Base-by-base conservation (phyloP, 768 basidiomycete genomes). In the Boletus reticuloceps region DNA sequence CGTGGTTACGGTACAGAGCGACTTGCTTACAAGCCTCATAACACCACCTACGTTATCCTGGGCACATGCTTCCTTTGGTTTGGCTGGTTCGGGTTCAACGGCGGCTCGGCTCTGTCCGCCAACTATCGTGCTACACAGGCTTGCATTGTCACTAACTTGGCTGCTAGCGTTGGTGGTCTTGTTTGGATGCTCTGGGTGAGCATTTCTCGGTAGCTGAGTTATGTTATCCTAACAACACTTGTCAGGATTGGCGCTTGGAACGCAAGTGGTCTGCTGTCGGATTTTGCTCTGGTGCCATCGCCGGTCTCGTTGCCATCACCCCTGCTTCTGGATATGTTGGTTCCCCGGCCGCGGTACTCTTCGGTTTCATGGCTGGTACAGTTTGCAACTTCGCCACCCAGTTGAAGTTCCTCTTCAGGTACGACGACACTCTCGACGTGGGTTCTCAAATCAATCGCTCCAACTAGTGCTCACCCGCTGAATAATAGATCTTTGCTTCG, bases 81-180 rank as follows among this genome's bases (percentile, higher is more conserved):
- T 54, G 90, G 90, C 6, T 98, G 95, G 95, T 92, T 96, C 57
- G 92, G 91, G 2, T 94, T 94, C 80, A 94, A 94, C 71, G 95
- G 95, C 8, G 96, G 96, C 22, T 88, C 85, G 16, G 94, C 94
- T 10, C 82, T 98, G 59, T 81, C 86, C 25, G 94, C 94, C 38
- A 96, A 94, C 72, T 75, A 95, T 56, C 83, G 92, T 61, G 95
- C 94, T 8, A 82, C 86, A 13, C 80, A 90, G 69, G 94, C 96
- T 3, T 91, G 92, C 74, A 88, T 95, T 60, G 88, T 94, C 61
- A 98, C 96, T 54, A 98, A 98, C 72, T 74, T 98, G 52, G 90
- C 94, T 3, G 96, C 93, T 1, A 82, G 82, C 47, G 87, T 92
- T n/a, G 94, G 87, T 39, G 93, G 91, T 5, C 58, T 95, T 54